Evolutionary conservation across 176 grass and related monocot species (phyloP).

Genomic region (Musa troglodytarum): DNA sequence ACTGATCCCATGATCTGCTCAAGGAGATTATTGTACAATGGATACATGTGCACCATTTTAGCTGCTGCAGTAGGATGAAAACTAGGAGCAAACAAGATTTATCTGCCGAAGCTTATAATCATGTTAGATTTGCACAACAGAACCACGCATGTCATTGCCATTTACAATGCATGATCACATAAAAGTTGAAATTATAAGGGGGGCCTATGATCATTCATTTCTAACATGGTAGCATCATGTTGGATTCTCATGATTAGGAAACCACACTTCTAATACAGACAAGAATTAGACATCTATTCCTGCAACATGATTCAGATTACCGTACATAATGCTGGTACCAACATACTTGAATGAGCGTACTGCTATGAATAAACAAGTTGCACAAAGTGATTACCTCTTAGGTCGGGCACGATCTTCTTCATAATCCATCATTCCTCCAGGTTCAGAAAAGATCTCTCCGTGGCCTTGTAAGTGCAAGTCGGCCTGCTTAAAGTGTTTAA

Average conservation of each 20-base stretch:
- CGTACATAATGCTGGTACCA: too few relatives aligned
- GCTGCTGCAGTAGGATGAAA: neutral
- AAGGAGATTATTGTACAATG: neutral
- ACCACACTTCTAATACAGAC: too few relatives aligned
- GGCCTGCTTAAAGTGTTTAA: constrained; percentile 92
- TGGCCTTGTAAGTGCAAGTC: constrained; percentile 71
- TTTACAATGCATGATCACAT: constrained; percentile 2
- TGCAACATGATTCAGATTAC: neutral
- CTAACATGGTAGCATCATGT: too few relatives aligned
- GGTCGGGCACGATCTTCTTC: constrained; percentile 93
- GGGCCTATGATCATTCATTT: too few relatives aligned
- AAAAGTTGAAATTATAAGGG: neutral
- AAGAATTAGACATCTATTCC: neutral
- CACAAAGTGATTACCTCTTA: constrained; percentile 57
- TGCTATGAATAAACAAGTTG: neutral
- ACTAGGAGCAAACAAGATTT: neutral
- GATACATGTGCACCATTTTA: neutral
- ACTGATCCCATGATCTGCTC: neutral
- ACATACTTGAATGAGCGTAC: neutral
- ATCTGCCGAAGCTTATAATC: neutral
- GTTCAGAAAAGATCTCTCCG: constrained; percentile 77
- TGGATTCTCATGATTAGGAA: too few relatives aligned
- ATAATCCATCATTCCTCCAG: constrained; percentile 96
- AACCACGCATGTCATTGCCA: neutral
- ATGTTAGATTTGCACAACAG: neutral